These are phyloP conservation scores for Kalmusia sp. DNA, from an alignment of 2,329 filamentous ascomycete genomes.

Conservation along the genomic window DNA sequence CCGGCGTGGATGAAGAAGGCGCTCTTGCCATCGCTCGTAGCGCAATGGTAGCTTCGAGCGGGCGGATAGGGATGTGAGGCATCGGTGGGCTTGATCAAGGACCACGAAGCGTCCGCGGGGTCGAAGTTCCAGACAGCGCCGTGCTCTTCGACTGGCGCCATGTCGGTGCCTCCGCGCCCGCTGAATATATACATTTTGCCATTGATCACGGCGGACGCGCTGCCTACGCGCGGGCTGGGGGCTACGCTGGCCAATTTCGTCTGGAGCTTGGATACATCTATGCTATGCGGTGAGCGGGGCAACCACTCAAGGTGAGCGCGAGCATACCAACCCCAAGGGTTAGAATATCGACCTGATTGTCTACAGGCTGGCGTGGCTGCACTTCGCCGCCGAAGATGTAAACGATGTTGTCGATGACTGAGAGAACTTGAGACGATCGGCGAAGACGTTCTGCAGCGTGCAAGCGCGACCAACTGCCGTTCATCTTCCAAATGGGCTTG, in stretches of 20 bases:
- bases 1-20: constrained; percentile 81
- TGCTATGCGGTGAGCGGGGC: constrained; percentile 26
- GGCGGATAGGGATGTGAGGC: constrained; percentile 61
- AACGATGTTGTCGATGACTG: constrained; percentile 64
- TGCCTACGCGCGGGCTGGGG: constrained; percentile 74
- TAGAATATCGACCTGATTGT: constrained; percentile 75
- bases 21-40: constrained; percentile 69
- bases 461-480: constrained; percentile 48
- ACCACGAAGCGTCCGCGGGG: constrained; percentile 69
- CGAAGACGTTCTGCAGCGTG: constrained; percentile 56
- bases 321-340: constrained; percentile 48
- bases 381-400: constrained; percentile 82
- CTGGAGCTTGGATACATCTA: constrained; percentile 53
- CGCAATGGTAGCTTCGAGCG: constrained; percentile 75
- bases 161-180: constrained; percentile 73
- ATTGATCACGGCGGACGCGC: constrained; percentile 72
- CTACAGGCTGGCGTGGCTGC: constrained; percentile 69
- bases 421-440: constrained; percentile 76
- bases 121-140: constrained; percentile 81
- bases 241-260: constrained; percentile 48
- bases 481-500: constrained; percentile 33
- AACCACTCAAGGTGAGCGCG: neutral
- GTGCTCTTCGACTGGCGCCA: constrained; percentile 74
- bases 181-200: constrained; percentile 81
- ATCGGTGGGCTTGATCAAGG: constrained; percentile 63